phyloP scores from a whole-genome alignment of 2,329 filamentous ascomycete species.

The Trichoderma polysporum region DNA sequence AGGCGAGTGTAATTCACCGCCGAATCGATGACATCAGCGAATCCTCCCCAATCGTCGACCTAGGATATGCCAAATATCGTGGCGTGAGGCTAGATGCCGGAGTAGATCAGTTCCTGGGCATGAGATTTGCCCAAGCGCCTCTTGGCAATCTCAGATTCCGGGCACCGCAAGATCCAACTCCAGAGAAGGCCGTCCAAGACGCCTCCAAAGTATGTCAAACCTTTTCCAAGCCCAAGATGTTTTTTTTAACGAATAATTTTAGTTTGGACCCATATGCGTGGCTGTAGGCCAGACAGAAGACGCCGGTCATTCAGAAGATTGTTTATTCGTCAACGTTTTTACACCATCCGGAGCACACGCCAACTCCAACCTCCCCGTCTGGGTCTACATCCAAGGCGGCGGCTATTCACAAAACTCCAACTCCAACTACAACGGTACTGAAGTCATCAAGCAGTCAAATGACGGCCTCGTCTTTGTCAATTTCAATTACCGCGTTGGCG shows the following conservation, averaged over 20 bases:
- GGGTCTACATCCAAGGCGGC: conserved; percentile 46
- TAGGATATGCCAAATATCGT: conserved; percentile 47
- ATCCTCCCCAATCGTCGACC: conserved; percentile 31
- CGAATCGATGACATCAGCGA: background rate
- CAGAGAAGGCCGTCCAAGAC: conserved; percentile 34
- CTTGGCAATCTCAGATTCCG: conserved; percentile 50
- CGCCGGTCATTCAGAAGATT: conserved; percentile 41
- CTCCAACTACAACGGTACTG: conserved; percentile 51
- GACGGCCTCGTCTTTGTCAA: conserved; percentile 55
- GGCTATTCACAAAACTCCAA: conserved; percentile 51
- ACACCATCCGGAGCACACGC: conserved; percentile 37
- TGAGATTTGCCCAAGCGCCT: conserved; percentile 55
- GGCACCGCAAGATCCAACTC: conserved; percentile 46
- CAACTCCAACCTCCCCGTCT: conserved; percentile 37
- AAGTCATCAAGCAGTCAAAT: conserved; percentile 45
- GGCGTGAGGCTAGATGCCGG: conserved; percentile 39
- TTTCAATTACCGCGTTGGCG: conserved; percentile 63
- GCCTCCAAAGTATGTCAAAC: conserved; percentile 35
- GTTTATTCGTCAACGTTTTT: conserved; percentile 51
- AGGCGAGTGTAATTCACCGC: background rate
- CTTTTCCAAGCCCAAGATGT: background rate
- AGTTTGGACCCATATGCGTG: conserved; percentile 50
- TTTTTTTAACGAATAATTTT: background rate
- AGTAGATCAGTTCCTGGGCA: conserved; percentile 48
- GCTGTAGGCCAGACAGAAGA: conserved; percentile 32